phyloP scores from a whole-genome alignment of 257 asterid species.

The Solanum arcanum region DNA sequence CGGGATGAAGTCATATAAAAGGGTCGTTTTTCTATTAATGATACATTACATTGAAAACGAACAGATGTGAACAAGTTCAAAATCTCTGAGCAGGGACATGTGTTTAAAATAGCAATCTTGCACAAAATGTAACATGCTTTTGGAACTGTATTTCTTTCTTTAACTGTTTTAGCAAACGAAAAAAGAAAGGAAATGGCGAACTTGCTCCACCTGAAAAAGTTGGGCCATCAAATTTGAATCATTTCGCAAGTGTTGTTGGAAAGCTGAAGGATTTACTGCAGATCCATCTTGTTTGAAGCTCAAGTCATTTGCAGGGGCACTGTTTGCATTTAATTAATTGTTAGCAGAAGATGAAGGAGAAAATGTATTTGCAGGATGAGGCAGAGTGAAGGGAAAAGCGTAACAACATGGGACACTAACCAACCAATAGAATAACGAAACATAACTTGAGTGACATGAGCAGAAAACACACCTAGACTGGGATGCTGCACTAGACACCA shows the following conservation, averaged over 20 bases:
- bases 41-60: neutral
- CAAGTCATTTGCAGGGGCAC: constrained; percentile 31
- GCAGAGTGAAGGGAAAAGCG: neutral
- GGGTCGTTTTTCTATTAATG: neutral
- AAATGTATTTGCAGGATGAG: neutral
- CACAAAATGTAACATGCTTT: neutral
- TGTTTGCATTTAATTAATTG: constrained; percentile 7
- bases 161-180: neutral
- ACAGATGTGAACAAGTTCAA: neutral
- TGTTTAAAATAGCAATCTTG: neutral
- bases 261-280: constrained; percentile 81
- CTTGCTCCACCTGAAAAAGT: constrained; percentile 64
- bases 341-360: neutral
- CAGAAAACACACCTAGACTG: constrained; percentile 42
- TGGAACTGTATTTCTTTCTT: neutral
- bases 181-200: neutral
- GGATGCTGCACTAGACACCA: constrained; percentile 44
- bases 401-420: neutral
- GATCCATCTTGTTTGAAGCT: constrained; percentile 90
- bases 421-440: neutral
- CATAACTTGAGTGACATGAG: neutral
- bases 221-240: constrained; percentile 85
- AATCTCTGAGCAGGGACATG: neutral
- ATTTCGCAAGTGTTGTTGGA: constrained; percentile 79
- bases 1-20: neutral